phyloP scores from a whole-genome alignment of 2,329 filamentous ascomycete species.

The Emmonsiellopsis sp. region DNA sequence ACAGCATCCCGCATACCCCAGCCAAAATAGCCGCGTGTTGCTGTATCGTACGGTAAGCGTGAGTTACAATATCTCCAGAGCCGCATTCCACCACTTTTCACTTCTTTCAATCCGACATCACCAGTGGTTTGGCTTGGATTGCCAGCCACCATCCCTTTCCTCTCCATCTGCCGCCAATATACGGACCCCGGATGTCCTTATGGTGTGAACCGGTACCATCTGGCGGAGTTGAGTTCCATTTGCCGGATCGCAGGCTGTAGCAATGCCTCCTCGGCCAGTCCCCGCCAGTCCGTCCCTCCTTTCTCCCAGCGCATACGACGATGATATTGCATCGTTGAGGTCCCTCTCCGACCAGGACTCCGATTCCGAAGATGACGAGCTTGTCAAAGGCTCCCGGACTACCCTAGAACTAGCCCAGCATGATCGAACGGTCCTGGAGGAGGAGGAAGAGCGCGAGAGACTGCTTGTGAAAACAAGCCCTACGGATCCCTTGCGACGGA shows the following conservation, averaged over 20 bases:
- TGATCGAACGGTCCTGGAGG: constrained; percentile 61
- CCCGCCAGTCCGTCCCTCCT: constrained; percentile 42
- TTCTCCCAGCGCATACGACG: constrained; percentile 57
- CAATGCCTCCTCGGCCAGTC: constrained; percentile 12
- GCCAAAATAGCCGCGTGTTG: too few species aligned
- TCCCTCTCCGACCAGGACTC: constrained; percentile 59
- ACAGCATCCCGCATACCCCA: too few species aligned
- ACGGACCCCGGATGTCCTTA: not conserved
- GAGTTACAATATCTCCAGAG: too few species aligned
- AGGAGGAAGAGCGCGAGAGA: constrained; percentile 57
- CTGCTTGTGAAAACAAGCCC: constrained; percentile 33
- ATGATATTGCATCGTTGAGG: constrained; percentile 59
- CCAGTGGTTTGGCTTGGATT: too few species aligned
- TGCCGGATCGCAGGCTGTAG: not conserved
- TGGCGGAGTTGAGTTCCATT: not conserved
- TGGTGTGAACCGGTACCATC: not conserved
- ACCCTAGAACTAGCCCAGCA: constrained; percentile 61
- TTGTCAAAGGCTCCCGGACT: constrained; percentile 56
- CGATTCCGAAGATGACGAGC: constrained; percentile 66
- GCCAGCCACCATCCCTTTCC: too few species aligned
- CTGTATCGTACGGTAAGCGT: too few species aligned
- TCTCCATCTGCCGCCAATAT: too few species aligned
- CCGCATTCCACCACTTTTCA: too few species aligned
- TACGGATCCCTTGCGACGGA: constrained; percentile 28
- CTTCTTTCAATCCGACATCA: too few species aligned